Evolutionary conservation across 1,284 basidiomycete species (phyloP).

Genomic region (Heterobasidion parviporum): DNA sequence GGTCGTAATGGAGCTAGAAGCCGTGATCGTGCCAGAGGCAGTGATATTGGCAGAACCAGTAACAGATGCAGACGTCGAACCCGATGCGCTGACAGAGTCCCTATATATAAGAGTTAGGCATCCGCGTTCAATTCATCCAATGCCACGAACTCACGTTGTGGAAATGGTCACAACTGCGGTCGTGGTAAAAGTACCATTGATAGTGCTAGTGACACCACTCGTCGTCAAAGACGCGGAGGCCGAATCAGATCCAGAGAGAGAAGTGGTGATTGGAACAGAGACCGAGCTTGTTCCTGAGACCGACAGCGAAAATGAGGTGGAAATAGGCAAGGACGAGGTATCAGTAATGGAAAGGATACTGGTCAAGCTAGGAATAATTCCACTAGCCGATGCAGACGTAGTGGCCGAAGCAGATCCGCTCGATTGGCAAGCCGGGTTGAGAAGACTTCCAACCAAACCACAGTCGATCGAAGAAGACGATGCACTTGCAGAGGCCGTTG

Average conservation of each 20-base stretch:
- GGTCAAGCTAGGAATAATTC: too few relatives aligned
- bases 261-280: background rate
- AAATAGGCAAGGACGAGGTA: background rate
- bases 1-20: background rate
- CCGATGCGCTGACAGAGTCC: background rate
- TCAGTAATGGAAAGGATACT: background rate
- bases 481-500: background rate
- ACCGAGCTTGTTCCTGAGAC: background rate
- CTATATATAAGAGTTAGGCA: background rate
- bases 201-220: background rate
- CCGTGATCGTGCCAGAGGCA: background rate
- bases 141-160: background rate
- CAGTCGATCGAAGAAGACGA: background rate
- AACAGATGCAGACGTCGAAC: background rate
- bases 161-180: background rate
- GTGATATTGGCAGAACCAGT: background rate
- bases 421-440: background rate
- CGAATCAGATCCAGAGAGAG: background rate
- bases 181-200: background rate
- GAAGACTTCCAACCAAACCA: background rate
- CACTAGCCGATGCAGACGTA: background rate
- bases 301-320: background rate
- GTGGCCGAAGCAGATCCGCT: background rate
- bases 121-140: background rate
- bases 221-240: background rate